These are phyloP conservation scores for Stachybotrys echinatus DNA, from an alignment of 2,329 filamentous ascomycete species.

Conservation along the genomic window DNA sequence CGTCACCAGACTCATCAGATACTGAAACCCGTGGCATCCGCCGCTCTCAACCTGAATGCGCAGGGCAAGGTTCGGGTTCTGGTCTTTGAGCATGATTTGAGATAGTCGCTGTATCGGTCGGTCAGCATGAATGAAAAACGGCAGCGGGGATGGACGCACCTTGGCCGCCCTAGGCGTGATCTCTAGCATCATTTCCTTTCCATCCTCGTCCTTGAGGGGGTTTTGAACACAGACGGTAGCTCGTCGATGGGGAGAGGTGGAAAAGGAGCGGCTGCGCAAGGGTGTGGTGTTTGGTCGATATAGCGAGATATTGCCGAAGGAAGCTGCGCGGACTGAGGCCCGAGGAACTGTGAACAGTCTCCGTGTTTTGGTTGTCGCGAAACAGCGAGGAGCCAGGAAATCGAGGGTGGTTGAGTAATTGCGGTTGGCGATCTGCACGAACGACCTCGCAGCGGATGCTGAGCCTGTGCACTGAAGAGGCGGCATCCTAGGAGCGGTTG, in stretches of 20 bases:
- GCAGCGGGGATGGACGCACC: slow-evolving; percentile 1
- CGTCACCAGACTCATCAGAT: slow-evolving; percentile 80
- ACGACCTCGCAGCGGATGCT: slow-evolving; percentile 31
- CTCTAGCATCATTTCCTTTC: slow-evolving; percentile 75
- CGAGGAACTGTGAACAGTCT: neutral
- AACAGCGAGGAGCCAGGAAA: slow-evolving; percentile 32
- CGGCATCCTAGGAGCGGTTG: too few species aligned
- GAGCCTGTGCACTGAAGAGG: slow-evolving; percentile 32
- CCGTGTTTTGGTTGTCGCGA: slow-evolving; percentile 5
- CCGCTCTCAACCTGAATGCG: slow-evolving; percentile 89
- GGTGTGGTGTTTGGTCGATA: neutral
- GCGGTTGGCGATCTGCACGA: slow-evolving; percentile 34
- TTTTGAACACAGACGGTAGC: slow-evolving; percentile 57
- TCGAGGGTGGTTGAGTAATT: slow-evolving; percentile 28
- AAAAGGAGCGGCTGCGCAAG: slow-evolving; percentile 24
- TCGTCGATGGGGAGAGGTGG: slow-evolving; percentile 24
- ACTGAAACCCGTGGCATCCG: slow-evolving; percentile 97
- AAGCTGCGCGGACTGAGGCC: neutral
- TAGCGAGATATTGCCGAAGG: neutral
- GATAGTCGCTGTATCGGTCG: slow-evolving; percentile 58
- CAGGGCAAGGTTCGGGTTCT: slow-evolving; percentile 77
- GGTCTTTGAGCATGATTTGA: slow-evolving; percentile 67
- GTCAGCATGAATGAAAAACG: slow-evolving; percentile 7
- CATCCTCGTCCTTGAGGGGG: slow-evolving; percentile 74
- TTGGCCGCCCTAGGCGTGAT: slow-evolving; percentile 56